Evolutionary conservation across 2,329 filamentous ascomycete genomes (phyloP), one percentile per base, ranked within the genome.

Genomic region (Metarhizium robertsii): DNA sequence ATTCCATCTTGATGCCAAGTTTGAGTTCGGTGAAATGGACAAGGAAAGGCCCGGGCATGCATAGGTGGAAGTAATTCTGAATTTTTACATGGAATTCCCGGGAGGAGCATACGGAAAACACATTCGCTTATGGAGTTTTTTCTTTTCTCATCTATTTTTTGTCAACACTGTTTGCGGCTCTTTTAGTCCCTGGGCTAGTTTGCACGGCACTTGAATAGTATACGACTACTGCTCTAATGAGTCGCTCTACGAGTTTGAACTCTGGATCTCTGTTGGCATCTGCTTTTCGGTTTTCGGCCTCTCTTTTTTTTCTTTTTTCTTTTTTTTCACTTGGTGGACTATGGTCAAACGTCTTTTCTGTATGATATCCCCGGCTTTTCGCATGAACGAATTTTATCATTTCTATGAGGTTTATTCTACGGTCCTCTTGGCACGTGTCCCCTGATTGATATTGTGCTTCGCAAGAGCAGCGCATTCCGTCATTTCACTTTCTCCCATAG

Each of bases 401-500:
- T 25, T 25, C 25, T 25, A 25, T 25, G 25, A 25, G 25, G 25
- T 25, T 25, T 25, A 25, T 25, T 25, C 25, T 25, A 25, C 25
- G 25, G 25, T 25, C 25, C 25, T 25, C 25, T 25, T 4, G 25
- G 1, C 25, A 25, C 25, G 25, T 25, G 25, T 25, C 25, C 25
- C 25, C 25, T 25, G 25, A 25, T 25, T 25, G 32, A 34, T 11
- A 34, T 11, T 34, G 7, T 34, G 32, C 32, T 11, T 34, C 10
- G 32, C 7, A 34, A 11, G 32, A 34, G 32, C 32, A 11, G 32
- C 32, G 11, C 10, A 11, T 11, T 34, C 32, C 7, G 7, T 34
- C 32, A 34, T 45, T 10, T 36, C 6, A 10, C 25, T 6, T 61
- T 2, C 42, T 61, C 3, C 69, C 69, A 56, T 83, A 80, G 53